Conservation (phyloP, 1,284 basidiomycete genomes). For the Sutorius eximius region DNA sequence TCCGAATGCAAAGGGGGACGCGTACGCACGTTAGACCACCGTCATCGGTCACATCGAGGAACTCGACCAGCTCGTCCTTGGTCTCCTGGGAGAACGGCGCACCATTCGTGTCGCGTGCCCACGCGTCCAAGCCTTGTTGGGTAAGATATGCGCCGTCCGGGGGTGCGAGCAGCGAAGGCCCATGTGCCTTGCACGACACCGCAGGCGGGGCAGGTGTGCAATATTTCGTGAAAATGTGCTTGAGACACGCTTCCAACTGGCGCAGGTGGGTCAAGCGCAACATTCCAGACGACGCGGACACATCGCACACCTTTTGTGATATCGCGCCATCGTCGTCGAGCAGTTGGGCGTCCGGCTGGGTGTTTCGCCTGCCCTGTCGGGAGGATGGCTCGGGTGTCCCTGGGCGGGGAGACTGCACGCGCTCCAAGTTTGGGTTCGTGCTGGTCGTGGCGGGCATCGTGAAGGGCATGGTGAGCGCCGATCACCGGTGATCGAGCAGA, state of each 20-base stretch:
- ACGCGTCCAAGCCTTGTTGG: slow-evolving; percentile 61
- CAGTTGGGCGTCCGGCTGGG: slow-evolving; percentile 41
- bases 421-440: slow-evolving; percentile 28
- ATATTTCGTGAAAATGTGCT: slow-evolving; percentile 74
- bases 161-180: slow-evolving; percentile 42
- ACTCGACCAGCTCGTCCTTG: slow-evolving; percentile 73
- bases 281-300: not conserved
- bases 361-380: slow-evolving; percentile 57
- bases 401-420: slow-evolving; percentile 51
- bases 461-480: slow-evolving; percentile 17
- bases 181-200: slow-evolving; percentile 12
- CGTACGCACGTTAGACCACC: slow-evolving; percentile 69
- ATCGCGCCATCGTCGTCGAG: slow-evolving; percentile 67
- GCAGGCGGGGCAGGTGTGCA: slow-evolving; percentile 50
- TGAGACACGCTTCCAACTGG: slow-evolving; percentile 62
- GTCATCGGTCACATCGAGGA: slow-evolving; percentile 69
- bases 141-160: slow-evolving; percentile 60
- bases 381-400: slow-evolving; percentile 63
- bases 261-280: not conserved
- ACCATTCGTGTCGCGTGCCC: slow-evolving; percentile 77
- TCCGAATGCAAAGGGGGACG: not conserved
- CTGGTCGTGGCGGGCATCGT: slow-evolving; percentile 13
- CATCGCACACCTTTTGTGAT: slow-evolving; percentile 52
- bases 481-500: slow-evolving; percentile 23
- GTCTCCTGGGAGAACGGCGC: slow-evolving; percentile 69